Evolutionary conservation across 108 stramenopile genomes (phyloP).

Genomic region (Craspedostauros australis): DNA sequence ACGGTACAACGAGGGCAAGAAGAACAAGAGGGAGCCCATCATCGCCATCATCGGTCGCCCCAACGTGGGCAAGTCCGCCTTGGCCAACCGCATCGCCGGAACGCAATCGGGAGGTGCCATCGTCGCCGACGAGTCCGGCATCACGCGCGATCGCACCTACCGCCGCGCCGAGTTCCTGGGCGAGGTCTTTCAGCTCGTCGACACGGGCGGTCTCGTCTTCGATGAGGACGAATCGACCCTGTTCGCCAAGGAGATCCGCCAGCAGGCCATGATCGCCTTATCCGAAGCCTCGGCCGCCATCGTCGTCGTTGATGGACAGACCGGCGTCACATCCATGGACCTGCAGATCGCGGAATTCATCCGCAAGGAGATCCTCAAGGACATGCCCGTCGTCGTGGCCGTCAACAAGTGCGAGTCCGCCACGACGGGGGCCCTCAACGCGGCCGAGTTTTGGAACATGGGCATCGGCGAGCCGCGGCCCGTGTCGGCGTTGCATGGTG

Average conservation of each 20-base stretch:
- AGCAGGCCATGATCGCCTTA: constrained; percentile 93
- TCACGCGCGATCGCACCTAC: constrained; percentile 95
- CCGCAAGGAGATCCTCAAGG: constrained; percentile 64
- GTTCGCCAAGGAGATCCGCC: constrained; percentile 89
- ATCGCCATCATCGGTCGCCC: constrained; percentile 95
- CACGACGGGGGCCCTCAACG: constrained; percentile 59
- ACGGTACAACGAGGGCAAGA: constrained; percentile 16
- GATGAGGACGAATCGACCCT: constrained; percentile 82
- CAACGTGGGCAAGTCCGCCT: constrained; percentile 96
- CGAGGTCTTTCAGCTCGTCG: constrained; percentile 87
- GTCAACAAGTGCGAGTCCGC: constrained; percentile 97
- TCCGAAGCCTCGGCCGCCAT: constrained; percentile 85
- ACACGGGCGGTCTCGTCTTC: constrained; percentile 95
- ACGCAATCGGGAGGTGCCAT: constrained; percentile 86
- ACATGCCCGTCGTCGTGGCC: constrained; percentile 83
- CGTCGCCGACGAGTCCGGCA: constrained; percentile 92
- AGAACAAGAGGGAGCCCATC: constrained; percentile 64
- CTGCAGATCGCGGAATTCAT: constrained; percentile 83
- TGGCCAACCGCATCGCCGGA: constrained; percentile 90
- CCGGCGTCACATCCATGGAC: constrained; percentile 81
- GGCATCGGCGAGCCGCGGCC: constrained; percentile 94
- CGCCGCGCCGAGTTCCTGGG: constrained; percentile 85
- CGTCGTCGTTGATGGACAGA: constrained; percentile 90
- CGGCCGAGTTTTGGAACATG: constrained; percentile 91
- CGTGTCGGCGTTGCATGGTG: constrained; percentile 94